Percentiles rank a stretch among this genome's conserved stretches.
Conservation (phyloP, 2,329 filamentous ascomycete genomes). For the Trichophyton simii region DNA sequence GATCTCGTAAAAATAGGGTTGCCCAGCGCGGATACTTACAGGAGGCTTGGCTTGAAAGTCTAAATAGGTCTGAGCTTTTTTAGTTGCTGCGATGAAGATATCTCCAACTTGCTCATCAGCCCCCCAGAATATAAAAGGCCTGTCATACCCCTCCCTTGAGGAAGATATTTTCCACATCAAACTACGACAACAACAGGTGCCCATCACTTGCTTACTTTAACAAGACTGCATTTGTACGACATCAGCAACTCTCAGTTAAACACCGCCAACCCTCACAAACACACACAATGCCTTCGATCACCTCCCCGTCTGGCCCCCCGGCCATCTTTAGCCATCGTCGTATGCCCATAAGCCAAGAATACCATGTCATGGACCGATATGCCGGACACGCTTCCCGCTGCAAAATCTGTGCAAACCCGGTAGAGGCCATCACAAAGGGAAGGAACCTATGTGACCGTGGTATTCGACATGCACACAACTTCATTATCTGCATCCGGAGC, state of each 20-base stretch:
- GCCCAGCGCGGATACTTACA: constrained; percentile 3
- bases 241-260: not conserved
- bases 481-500: constrained; percentile 26
- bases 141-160: not conserved
- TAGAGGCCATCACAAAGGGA: constrained; percentile 18
- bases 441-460: constrained; percentile 25
- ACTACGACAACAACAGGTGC: not conserved
- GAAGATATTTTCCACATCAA: not conserved
- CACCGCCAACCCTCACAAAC: not conserved
- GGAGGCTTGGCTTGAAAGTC: constrained; percentile 1
- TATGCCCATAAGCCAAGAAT: constrained; percentile 20
- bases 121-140: not conserved
- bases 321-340: constrained; percentile 5
- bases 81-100: not conserved
- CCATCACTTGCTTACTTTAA: not conserved
- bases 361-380: constrained; percentile 24
- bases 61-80: not conserved
- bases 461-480: constrained; percentile 21
- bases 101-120: not conserved
- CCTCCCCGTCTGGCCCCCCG: constrained; percentile 9
- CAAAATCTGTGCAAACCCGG: constrained; percentile 22
- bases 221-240: not conserved
- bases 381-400: constrained; percentile 25
- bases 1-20: constrained; percentile 5
- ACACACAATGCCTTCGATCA: constrained; percentile 35